Evolutionary conservation across 23 red algal species (phyloP).

Genomic region (Pyropia yezoensis): DNA sequence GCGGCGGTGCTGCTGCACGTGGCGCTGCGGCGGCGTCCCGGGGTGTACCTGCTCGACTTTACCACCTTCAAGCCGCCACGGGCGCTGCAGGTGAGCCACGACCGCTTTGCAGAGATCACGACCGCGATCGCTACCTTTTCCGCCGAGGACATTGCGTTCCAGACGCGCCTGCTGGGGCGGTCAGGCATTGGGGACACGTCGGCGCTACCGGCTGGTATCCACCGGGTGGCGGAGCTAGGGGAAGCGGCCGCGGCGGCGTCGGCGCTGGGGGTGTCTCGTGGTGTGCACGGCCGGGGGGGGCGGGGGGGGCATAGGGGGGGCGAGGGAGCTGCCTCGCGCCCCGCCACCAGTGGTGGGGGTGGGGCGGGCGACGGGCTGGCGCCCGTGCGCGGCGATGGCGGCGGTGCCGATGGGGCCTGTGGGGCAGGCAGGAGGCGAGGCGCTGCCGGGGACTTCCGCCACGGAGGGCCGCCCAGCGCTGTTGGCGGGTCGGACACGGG

Average conservation of each 20-base stretch:
- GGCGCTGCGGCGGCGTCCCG: conserved; percentile 25
- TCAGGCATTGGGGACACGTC: conserved; percentile 70
- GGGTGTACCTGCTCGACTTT: conserved; percentile 72
- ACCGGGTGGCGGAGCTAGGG: conserved; percentile 43
- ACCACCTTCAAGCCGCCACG: conserved; percentile 83
- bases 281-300: too few relatives aligned
- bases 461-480: too few relatives aligned
- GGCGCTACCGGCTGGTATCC: conserved; percentile 64
- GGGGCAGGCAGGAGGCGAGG: too few relatives aligned
- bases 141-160: conserved; percentile 67
- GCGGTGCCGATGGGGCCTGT: too few relatives aligned
- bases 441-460: conserved; percentile 27
- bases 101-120: conserved; percentile 60
- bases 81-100: conserved; percentile 26
- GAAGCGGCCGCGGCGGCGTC: background rate
- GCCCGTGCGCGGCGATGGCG: too few relatives aligned
- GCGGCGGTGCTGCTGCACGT: conserved; percentile 39
- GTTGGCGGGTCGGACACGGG: too few relatives aligned
- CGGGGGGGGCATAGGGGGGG: too few relatives aligned
- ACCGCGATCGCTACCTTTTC: conserved; percentile 42
- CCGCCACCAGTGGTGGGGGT: too few relatives aligned
- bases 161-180: conserved; percentile 63
- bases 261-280: too few relatives aligned
- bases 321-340: too few relatives aligned
- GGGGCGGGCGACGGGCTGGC: too few relatives aligned